phyloP scores from a whole-genome alignment of 1,139 yeast species.

The Diutina neorugosa region DNA sequence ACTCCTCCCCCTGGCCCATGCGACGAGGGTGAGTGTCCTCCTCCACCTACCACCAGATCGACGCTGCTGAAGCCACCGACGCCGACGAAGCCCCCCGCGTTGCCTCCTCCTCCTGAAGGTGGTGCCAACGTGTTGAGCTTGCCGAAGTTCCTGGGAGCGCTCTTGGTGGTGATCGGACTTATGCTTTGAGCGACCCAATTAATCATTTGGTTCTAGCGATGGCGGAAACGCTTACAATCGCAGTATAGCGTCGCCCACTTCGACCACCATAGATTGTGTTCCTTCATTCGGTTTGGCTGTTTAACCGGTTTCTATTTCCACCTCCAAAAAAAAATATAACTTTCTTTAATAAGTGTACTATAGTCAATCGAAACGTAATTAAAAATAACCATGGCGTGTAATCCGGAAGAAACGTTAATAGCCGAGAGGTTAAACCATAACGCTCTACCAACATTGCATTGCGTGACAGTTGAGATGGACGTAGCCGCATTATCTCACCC shows the following conservation, averaged over 20 bases:
- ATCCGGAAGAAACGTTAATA: not conserved
- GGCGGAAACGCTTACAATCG: not conserved
- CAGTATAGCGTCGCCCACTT: not conserved
- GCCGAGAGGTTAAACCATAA: not conserved
- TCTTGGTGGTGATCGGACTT: not conserved
- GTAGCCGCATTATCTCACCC: not conserved
- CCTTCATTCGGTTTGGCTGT: not conserved
- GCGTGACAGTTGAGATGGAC: not conserved
- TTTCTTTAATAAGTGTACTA: not conserved
- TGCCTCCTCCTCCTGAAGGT: not conserved
- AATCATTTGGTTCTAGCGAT: not conserved
- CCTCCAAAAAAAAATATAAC: not conserved
- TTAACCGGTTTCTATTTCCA: not conserved
- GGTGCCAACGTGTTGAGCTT: not conserved
- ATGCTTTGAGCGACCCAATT: not conserved
- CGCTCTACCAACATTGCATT: not conserved
- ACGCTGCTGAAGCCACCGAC: not conserved
- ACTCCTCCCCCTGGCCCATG: not conserved
- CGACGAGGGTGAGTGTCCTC: not conserved
- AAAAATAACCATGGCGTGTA: no score
- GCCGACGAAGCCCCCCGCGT: not conserved
- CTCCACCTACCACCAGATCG: not conserved
- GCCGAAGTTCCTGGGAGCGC: not conserved
- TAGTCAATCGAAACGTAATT: not conserved
- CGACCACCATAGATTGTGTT: not conserved